Percentiles rank a stretch among this genome's conserved stretches.
Conservation (phyloP, 495 filamentous ascomycete genomes). For the Lophiotrema nucula region DNA sequence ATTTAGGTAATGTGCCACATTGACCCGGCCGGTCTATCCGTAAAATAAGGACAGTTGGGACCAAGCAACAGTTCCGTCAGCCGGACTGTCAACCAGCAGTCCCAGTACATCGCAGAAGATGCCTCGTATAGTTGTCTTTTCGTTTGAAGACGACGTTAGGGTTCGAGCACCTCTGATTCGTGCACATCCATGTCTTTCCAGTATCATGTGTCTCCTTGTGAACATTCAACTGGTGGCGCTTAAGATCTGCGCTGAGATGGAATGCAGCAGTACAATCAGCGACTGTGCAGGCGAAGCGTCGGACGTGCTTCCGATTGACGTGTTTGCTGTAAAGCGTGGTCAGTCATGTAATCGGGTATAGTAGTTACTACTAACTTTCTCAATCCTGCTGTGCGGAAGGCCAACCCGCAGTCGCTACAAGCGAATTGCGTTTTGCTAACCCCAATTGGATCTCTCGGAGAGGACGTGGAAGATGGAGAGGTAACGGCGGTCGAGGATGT, state of each 20-base stretch:
- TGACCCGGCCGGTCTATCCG: no score
- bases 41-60: no score
- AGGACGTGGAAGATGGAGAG: no score
- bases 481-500: no score
- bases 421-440: no score
- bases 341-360: neutral
- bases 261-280: neutral
- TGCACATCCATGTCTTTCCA: neutral
- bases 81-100: no score
- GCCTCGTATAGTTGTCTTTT: neutral
- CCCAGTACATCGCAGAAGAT: neutral
- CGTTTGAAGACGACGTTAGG: neutral
- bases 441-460: no score
- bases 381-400: no score
- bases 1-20: no score
- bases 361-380: no score
- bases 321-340: neutral
- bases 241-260: neutral
- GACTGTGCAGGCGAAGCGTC: neutral
- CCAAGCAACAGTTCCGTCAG: no score
- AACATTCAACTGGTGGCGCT: neutral
- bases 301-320: constrained; percentile 4
- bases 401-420: no score
- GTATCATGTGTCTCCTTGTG: neutral
- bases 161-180: neutral